These are phyloP conservation scores for Alternaria conjuncta DNA, from an alignment of 2,329 filamentous ascomycete species.

Conservation along the genomic window DNA sequence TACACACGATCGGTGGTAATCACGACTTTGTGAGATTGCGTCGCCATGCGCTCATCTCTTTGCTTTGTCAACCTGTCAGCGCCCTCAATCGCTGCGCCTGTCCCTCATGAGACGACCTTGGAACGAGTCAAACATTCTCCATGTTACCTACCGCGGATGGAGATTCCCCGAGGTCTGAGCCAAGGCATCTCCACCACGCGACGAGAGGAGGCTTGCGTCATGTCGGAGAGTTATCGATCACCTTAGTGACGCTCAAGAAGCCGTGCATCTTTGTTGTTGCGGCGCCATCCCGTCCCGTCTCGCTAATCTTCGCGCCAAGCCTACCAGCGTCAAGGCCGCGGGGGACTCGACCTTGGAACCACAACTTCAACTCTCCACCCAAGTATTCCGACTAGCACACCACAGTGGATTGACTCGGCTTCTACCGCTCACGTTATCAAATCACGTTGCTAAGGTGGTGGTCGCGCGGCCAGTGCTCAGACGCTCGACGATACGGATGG, in stretches of 20 bases:
- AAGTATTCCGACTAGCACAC: neutral
- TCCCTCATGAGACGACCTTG: neutral
- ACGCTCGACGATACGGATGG: conserved; percentile 19
- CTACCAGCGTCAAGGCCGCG: neutral
- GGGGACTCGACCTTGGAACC: neutral
- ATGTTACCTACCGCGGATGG: neutral
- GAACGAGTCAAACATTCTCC: neutral
- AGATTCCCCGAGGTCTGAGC: neutral
- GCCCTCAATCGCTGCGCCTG: neutral
- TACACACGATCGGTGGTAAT: neutral
- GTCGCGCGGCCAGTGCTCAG: conserved; percentile 28
- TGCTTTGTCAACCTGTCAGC: neutral
- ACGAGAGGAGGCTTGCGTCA: neutral
- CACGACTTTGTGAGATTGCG: neutral
- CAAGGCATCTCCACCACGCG: neutral
- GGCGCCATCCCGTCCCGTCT: conserved; percentile 5
- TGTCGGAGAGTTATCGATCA: neutral
- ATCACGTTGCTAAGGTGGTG: conserved; percentile 18
- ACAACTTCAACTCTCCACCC: neutral
- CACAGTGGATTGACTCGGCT: conserved; percentile 5
- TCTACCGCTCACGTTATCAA: conserved; percentile 26
- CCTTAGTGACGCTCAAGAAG: neutral
- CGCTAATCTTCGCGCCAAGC: conserved; percentile 4
- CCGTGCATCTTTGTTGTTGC: neutral
- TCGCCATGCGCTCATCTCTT: neutral